These are phyloP conservation scores for Aphanomyces euteiches DNA, from an alignment of 352 stramenopile species.

Conservation along the genomic window DNA sequence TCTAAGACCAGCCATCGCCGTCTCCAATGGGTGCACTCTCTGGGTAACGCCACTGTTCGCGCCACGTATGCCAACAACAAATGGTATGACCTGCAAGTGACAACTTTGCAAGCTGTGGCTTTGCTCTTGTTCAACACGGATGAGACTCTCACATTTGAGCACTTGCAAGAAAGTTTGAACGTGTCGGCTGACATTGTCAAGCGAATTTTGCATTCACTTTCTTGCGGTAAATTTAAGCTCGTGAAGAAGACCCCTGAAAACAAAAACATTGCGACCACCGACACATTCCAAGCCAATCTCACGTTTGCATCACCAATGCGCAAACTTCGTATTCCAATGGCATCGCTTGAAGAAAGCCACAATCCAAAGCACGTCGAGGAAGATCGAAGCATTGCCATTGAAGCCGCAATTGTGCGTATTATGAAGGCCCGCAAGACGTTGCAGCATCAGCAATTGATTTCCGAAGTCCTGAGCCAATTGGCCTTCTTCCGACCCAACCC, in stretches of 20 bases:
- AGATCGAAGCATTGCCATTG: constrained; percentile 95
- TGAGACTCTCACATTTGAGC: constrained; percentile 69
- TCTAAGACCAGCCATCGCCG: constrained; percentile 92
- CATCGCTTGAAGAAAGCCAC: constrained; percentile 96
- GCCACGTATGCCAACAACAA: constrained; percentile 84
- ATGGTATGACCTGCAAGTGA: constrained; percentile 97
- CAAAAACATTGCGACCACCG: constrained; percentile 94
- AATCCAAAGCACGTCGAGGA: constrained; percentile 98
- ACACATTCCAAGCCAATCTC: constrained; percentile 93
- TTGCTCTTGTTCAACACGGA: constrained; percentile 94
- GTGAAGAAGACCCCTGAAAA: constrained; percentile 90
- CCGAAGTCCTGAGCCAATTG: constrained; percentile 96
- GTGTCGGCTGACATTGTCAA: constrained; percentile 95
- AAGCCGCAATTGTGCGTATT: constrained; percentile 99
- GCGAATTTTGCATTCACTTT: constrained; percentile 97
- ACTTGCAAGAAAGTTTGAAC: constrained; percentile 91
- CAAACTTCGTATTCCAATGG: constrained; percentile 99
- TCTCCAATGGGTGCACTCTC: constrained; percentile 94
- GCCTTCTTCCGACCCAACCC: constrained; percentile 98
- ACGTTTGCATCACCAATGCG: constrained; percentile 94
- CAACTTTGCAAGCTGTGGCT: constrained; percentile 95
- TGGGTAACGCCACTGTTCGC: constrained; percentile 93
- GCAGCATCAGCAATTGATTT: constrained; percentile 97
- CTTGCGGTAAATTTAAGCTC: constrained; percentile 98
- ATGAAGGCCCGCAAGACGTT: constrained; percentile 99